Base-by-base conservation (phyloP, 352 stramenopile species). In the Plasmopara muralis region DNA sequence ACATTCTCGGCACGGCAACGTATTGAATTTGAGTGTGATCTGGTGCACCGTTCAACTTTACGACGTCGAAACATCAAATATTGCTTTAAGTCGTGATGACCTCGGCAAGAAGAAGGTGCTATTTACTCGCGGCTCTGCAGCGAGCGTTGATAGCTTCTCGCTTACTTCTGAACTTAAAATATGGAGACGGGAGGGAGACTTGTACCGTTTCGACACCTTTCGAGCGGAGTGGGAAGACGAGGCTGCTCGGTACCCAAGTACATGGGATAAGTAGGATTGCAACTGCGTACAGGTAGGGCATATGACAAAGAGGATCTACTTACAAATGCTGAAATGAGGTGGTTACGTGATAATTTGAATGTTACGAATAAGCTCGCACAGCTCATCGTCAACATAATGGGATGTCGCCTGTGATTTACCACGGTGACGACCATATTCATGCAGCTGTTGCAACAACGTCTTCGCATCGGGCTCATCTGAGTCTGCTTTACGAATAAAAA, bases 11-110 rank as follows among this genome's bases (percentile, higher is more conserved):
- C 55, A 83, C 42, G 68, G 73, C 16, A 74, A 66, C 13, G 55
- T 91, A 47, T 89, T 40, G 72, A 57, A 28, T 79, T 93, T 48
- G 66, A 77, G 4, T 35, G 80, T 93, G 6, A 56, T 89, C 18
- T 90, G 78, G 78, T 80, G 76, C 55, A 93, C 81, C 3, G 68
- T 87, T 25, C 77, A 91, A 60, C 60, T 90, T 15, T 89, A 91
- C 53, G 81, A 86, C 31, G 64, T 75, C 9, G 51, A 62, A 15
- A 39, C 49, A 47, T 64, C 51, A 8, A 46, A 53, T 0, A 58
- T 48, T 4, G 29, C 45, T 39, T 66, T 48, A 35, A 66, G 62
- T 42, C 59, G 57, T 20, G 50, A 55, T 13, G 38, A 53, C 30
- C 64, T 53, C 47, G 51, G 55, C 25, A 80, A 49, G n/a, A 68